Conservation (phyloP, 805 yeast species). For the Brettanomyces nanus region DNA sequence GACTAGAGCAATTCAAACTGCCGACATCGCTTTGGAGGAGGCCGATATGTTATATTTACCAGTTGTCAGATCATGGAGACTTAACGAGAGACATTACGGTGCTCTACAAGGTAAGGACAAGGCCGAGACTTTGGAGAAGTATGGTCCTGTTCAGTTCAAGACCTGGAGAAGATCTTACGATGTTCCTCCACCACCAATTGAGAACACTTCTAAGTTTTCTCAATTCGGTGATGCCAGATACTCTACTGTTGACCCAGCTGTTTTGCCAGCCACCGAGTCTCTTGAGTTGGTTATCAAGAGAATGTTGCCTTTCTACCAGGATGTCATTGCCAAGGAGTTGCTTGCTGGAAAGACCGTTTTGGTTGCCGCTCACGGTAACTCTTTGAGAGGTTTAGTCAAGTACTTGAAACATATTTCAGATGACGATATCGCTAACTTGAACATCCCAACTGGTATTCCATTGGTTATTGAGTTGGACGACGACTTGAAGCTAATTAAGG, state of each 20-base stretch:
- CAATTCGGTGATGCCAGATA: conserved; percentile 85
- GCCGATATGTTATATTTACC: conserved; percentile 91
- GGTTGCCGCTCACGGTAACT: conserved; percentile 97
- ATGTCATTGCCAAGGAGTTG: conserved; percentile 77
- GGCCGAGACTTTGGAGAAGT: conserved; percentile 81
- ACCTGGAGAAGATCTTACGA: conserved; percentile 97
- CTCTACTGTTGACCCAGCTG: conserved; percentile 73
- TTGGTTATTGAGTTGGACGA: conserved; percentile 92
- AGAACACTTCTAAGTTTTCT: conserved; percentile 68
- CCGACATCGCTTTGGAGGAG: conserved; percentile 82
- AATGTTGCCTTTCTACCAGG: conserved; percentile 95
- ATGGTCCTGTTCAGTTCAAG: conserved; percentile 90
- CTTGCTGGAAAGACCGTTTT: conserved; percentile 83
- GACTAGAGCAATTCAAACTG: conserved; percentile 94
- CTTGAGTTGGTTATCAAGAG: conserved; percentile 92
- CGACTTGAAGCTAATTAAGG: conserved; percentile 80
- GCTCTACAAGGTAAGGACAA: conserved; percentile 98
- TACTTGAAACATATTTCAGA: conserved; percentile 91
- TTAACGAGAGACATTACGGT: conserved; percentile 99
- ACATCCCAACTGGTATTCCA: conserved; percentile 98
- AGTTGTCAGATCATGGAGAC: conserved; percentile 93
- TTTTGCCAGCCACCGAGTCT: conserved; percentile 90
- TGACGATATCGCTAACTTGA: conserved; percentile 84
- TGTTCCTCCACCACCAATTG: conserved; percentile 90
- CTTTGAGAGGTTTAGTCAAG: conserved; percentile 92